phyloP scores from a whole-genome alignment of 2,329 filamentous ascomycete species.

The Exophiala calicioides region DNA sequence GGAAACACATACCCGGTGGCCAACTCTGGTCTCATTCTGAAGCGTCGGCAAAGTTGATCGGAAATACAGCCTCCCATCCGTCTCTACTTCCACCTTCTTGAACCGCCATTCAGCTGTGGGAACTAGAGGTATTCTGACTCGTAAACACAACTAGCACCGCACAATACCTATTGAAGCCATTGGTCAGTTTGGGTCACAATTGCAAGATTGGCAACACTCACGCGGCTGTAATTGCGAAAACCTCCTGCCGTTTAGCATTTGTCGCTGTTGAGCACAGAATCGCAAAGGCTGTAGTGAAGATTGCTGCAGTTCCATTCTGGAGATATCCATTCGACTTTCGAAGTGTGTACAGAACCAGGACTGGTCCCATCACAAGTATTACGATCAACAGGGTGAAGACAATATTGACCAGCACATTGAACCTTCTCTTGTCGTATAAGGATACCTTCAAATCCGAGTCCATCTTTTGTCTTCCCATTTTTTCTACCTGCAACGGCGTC shows the following conservation, averaged over 20 bases:
- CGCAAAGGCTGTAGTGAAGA: constrained; percentile 12
- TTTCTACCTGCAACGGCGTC: too few relatives aligned
- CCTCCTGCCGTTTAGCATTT: constrained; percentile 16
- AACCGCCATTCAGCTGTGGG: not conserved
- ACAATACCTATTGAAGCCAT: constrained; percentile 14
- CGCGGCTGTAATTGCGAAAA: constrained; percentile 19
- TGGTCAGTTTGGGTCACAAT: not conserved
- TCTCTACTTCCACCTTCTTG: too few relatives aligned
- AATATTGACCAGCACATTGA: constrained; percentile 13
- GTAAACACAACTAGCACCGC: constrained; percentile 19
- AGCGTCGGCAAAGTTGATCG: too few relatives aligned
- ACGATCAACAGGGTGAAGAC: constrained; percentile 17
- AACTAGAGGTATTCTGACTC: constrained; percentile 6
- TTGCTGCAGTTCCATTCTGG: constrained; percentile 8
- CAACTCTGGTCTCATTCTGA: too few relatives aligned
- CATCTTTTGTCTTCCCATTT: constrained; percentile 6
- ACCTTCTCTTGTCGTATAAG: constrained; percentile 14
- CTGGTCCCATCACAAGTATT: constrained; percentile 13
- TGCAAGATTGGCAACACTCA: not conserved
- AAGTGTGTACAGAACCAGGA: constrained; percentile 12
- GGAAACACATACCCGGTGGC: too few relatives aligned
- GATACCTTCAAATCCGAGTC: constrained; percentile 1
- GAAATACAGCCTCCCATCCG: too few relatives aligned
- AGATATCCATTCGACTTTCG: constrained; percentile 11
- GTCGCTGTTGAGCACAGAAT: constrained; percentile 17